Conservation (phyloP, 768 basidiomycete species). For the Steccherinum ochraceum region DNA sequence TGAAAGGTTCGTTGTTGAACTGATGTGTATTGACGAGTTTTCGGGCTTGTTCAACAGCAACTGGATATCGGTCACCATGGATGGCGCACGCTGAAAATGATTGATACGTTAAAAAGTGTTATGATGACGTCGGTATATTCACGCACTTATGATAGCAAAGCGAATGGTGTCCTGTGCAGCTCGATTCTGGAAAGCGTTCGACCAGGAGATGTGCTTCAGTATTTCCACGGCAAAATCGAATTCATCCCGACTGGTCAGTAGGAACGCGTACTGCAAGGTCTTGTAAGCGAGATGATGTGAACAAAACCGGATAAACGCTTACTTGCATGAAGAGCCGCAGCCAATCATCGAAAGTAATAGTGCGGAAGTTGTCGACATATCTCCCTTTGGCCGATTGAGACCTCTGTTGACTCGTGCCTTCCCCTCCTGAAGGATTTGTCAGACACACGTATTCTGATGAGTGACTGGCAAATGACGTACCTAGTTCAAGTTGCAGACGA, state of each 20-base stretch:
- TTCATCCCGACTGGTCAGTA: conserved; percentile 56
- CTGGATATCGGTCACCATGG: conserved; percentile 42
- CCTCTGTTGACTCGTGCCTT: conserved; percentile 49
- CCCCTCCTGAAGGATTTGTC: conserved; percentile 32
- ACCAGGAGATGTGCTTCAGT: conserved; percentile 65
- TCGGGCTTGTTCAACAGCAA: conserved; percentile 69
- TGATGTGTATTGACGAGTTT: conserved; percentile 72
- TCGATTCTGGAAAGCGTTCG: conserved; percentile 64
- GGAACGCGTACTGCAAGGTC: conserved; percentile 62
- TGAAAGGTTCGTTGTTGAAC: conserved; percentile 82
- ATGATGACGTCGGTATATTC: background rate
- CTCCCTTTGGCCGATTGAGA: conserved; percentile 34
- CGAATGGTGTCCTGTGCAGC: conserved; percentile 66
- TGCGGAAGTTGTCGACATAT: conserved; percentile 66
- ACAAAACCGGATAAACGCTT: conserved; percentile 14
- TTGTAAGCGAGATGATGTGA: no score
- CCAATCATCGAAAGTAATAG: conserved; percentile 82
- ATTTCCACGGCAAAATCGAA: conserved; percentile 68
- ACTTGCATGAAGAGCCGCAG: conserved; percentile 82
- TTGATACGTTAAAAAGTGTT: background rate
- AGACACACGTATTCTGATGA: background rate
- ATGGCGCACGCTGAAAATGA: conserved; percentile 77
- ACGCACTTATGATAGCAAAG: conserved; percentile 69
- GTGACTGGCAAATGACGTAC: conserved; percentile 38
- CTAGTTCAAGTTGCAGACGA: conserved; percentile 69